These are phyloP conservation scores for Arthroderma uncinatum DNA, from an alignment of 2,329 filamentous ascomycete species.

Conservation along the genomic window DNA sequence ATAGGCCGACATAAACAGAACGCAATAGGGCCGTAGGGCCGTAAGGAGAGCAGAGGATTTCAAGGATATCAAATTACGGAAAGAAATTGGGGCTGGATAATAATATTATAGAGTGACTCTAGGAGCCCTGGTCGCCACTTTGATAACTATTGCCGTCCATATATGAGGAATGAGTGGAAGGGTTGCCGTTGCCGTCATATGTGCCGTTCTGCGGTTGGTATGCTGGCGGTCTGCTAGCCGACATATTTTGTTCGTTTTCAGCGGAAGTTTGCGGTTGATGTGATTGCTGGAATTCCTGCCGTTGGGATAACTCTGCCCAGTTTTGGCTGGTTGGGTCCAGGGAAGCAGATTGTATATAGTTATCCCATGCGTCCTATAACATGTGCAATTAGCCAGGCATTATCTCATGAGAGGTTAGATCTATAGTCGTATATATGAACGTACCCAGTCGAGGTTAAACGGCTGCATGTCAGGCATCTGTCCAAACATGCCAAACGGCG, in stretches of 20 bases:
- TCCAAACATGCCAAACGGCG: conserved; percentile 47
- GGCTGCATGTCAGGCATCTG: conserved; percentile 44
- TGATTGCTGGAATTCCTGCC: conserved; percentile 22
- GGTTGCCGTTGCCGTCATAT: not conserved
- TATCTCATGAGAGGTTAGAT: no score
- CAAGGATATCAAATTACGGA: not conserved
- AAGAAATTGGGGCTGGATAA: not conserved
- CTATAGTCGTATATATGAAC: no score
- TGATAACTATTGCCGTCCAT: not conserved
- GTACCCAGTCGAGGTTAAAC: conserved; percentile 52
- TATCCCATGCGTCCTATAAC: conserved; percentile 54
- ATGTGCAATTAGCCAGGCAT: conserved; percentile 19
- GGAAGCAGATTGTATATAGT: conserved; percentile 52
- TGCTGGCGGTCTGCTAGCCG: not conserved
- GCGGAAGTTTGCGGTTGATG: not conserved
- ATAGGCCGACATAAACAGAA: not conserved
- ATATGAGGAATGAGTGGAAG: not conserved
- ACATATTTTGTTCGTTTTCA: not conserved
- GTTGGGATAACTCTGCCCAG: conserved; percentile 23
- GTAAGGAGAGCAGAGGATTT: no score
- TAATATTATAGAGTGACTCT: not conserved
- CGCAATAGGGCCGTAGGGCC: no score
- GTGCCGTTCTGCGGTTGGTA: not conserved
- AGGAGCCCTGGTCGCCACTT: not conserved
- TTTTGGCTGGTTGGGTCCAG: conserved; percentile 32